A percentile compares a stretch with the other conserved stretches of the same genome.
phyloP scores from a whole-genome alignment of 768 basidiomycete species.

The Boletus rubropictus region DNA sequence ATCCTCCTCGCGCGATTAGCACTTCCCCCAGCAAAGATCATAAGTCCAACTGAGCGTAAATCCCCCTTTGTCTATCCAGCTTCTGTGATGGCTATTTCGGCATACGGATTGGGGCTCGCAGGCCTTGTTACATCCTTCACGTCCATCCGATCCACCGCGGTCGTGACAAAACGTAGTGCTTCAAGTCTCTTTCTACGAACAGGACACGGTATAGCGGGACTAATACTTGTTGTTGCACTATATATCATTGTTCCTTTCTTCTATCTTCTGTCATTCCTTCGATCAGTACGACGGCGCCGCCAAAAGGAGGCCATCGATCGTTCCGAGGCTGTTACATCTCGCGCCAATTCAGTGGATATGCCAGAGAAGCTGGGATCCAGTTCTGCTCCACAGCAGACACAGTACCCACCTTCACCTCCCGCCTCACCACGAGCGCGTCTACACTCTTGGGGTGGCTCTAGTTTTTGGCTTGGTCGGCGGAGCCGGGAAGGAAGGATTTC shows the following conservation, averaged over 20 bases:
- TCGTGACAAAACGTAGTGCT: conserved; percentile 29
- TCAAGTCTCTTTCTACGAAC: conserved; percentile 44
- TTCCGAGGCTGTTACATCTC: conserved; percentile 25
- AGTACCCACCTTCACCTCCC: conserved; percentile 28
- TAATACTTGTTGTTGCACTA: conserved; percentile 57
- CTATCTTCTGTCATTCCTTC: conserved; percentile 29
- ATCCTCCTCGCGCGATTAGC: conserved; percentile 40
- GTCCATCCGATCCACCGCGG: conserved; percentile 35
- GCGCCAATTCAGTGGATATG: conserved; percentile 35
- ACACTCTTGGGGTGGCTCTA: conserved; percentile 36
- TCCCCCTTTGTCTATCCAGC: conserved; percentile 33
- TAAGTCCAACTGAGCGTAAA: conserved; percentile 19
- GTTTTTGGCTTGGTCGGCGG: conserved; percentile 33
- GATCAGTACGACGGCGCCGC: conserved; percentile 6
- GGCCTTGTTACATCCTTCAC: conserved; percentile 63
- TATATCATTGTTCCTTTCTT: conserved; percentile 49
- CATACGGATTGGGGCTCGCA: conserved; percentile 57
- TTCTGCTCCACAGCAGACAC: conserved; percentile 27
- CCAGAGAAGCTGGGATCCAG: conserved; percentile 37
- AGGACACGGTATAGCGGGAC: conserved; percentile 56
- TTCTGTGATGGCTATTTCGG: conserved; percentile 37
- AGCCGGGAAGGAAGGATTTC: conserved; percentile 34
- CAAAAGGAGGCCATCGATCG: conserved; percentile 20
- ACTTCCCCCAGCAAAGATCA: conserved; percentile 31
- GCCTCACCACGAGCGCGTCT: conserved; percentile 29